Percentiles rank a stretch among this genome's conserved stretches.
Evolutionary conservation across 345 rosid species (phyloP).

Genomic region (Euphorbia lathyris): DNA sequence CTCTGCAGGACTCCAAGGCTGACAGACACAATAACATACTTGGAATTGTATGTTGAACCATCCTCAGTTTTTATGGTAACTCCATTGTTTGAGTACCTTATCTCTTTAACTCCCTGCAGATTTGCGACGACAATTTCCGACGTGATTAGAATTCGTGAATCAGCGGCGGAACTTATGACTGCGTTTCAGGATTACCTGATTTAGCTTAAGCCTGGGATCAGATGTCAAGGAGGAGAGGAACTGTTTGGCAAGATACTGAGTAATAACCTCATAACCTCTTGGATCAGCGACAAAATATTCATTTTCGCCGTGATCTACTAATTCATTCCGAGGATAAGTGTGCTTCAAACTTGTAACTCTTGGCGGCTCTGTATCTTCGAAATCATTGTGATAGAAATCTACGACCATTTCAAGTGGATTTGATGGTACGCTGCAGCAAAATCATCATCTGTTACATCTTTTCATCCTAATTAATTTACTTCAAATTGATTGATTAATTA

Average conservation of each 20-base stretch:
- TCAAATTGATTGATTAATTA: background rate
- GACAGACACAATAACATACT: constrained; percentile 29
- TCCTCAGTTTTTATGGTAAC: constrained; percentile 30
- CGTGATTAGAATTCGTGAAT: no score
- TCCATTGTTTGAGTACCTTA: constrained; percentile 20
- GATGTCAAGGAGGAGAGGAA: constrained; percentile 17
- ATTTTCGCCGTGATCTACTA: constrained; percentile 25
- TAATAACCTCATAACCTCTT: constrained; percentile 26
- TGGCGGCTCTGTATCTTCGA: constrained; percentile 35
- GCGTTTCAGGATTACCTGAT: no score
- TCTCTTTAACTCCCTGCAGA: constrained; percentile 20
- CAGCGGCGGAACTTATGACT: no score
- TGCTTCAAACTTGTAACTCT: constrained; percentile 30
- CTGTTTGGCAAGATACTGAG: constrained; percentile 26
- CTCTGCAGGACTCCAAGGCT: constrained; percentile 36
- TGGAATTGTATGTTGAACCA: constrained; percentile 23
- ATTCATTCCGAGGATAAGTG: constrained; percentile 23
- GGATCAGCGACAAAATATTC: constrained; percentile 30
- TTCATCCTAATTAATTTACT: background rate
- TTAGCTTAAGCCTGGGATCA: constrained; percentile 33
- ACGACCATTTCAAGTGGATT: constrained; percentile 39
- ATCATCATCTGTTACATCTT: no score
- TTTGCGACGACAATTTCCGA: no score
- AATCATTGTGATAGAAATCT: constrained; percentile 33
- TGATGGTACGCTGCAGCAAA: constrained; percentile 20